Evolutionary conservation across 2,329 filamentous ascomycete genomes (phyloP).

Genomic region (Alternaria infectoria): DNA sequence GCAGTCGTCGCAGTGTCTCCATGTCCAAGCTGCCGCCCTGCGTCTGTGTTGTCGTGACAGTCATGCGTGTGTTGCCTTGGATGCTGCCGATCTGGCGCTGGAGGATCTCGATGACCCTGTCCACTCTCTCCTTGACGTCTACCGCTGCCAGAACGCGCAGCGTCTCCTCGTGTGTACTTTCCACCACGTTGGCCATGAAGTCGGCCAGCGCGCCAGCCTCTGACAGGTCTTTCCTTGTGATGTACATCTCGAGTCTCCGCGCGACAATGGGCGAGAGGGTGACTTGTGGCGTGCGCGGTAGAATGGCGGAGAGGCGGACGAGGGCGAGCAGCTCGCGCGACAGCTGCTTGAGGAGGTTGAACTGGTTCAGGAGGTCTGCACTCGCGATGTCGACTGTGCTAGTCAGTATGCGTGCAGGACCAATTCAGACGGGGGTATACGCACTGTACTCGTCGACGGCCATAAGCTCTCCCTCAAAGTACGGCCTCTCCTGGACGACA

Average conservation of each 20-base stretch:
- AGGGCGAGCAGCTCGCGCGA: conserved; percentile 87
- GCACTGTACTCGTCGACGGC: conserved; percentile 73
- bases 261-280: conserved; percentile 84
- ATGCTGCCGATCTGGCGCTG: conserved; percentile 82
- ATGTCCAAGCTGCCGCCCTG: conserved; percentile 49
- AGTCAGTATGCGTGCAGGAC: conserved; percentile 9
- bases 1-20: conserved; percentile 52
- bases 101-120: conserved; percentile 82
- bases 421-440: conserved; percentile 24
- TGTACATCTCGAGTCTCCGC: conserved; percentile 84
- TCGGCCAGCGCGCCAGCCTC: conserved; percentile 89
- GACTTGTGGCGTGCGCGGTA: conserved; percentile 70
- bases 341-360: conserved; percentile 80
- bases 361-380: conserved; percentile 70
- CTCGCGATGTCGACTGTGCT: conserved; percentile 43
- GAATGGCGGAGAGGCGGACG: conserved; percentile 81
- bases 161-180: conserved; percentile 89
- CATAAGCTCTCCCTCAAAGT: conserved; percentile 81
- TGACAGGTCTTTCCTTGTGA: conserved; percentile 77
- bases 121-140: conserved; percentile 77
- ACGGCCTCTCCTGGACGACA: conserved; percentile 78
- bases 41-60: conserved; percentile 72
- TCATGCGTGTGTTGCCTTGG: conserved; percentile 86
- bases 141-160: conserved; percentile 83
- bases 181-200: conserved; percentile 94